A percentile compares a stretch with the other conserved stretches of the same genome.
These are phyloP conservation scores for Colletotrichum aenigma DNA, from an alignment of 2,329 filamentous ascomycete genomes.

Conservation along the genomic window DNA sequence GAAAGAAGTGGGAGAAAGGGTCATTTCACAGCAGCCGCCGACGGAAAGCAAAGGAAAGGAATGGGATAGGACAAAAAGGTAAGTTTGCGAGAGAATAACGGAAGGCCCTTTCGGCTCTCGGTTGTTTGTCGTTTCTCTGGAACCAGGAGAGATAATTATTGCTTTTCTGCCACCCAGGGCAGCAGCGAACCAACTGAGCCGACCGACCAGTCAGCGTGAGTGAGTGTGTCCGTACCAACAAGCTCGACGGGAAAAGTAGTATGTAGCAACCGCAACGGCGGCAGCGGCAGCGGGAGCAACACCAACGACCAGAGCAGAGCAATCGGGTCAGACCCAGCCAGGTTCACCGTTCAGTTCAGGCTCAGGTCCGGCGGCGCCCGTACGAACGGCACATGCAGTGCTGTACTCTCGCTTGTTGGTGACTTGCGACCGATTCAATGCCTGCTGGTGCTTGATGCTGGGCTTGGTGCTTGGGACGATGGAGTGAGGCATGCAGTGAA, in stretches of 20 bases:
- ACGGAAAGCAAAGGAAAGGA: neutral
- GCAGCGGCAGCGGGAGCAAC: neutral
- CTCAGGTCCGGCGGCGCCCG: conserved; percentile 6
- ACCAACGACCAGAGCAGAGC: neutral
- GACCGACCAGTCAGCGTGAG: conserved; percentile 1
- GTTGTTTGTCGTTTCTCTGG: conserved; percentile 16
- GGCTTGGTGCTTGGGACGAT: neutral
- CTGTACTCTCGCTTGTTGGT: conserved; percentile 2
- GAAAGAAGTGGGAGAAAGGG: conserved; percentile 9
- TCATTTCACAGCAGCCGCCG: conserved; percentile 13
- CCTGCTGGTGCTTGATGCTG: neutral
- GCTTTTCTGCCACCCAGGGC: conserved; percentile 17
- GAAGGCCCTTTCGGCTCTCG: conserved; percentile 11
- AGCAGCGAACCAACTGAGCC: neutral
- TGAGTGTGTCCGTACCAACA: conserved; percentile 1
- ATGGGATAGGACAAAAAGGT: neutral
- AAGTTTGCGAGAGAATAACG: conserved; percentile 8
- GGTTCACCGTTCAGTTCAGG: neutral
- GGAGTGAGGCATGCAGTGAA: neutral
- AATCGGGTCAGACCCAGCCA: neutral
- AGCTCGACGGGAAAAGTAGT: neutral
- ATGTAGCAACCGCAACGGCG: neutral
- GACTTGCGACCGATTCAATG: neutral
- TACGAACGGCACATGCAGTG: conserved; percentile 8
- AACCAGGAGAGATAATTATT: conserved; percentile 21